Conservation (phyloP, 1,139 yeast genomes). For the Scheffersomyces parashehatae region DNA sequence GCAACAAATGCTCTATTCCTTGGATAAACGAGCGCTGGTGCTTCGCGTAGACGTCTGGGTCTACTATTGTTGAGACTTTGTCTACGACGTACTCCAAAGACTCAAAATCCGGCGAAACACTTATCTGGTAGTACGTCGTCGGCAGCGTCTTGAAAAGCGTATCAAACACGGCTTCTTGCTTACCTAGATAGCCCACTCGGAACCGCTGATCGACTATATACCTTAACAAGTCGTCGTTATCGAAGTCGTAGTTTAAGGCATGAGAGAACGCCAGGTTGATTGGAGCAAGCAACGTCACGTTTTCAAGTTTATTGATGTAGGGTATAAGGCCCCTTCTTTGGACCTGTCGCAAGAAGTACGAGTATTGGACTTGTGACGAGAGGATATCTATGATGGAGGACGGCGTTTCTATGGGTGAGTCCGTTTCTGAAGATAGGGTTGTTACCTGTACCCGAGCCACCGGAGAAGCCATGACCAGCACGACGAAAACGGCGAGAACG, state of each 20-base stretch:
- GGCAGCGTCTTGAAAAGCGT: constrained; percentile 24
- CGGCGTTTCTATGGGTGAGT: constrained; percentile 22
- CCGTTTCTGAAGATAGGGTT: constrained; percentile 3
- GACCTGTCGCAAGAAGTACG: constrained; percentile 62
- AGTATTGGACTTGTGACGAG: constrained; percentile 72
- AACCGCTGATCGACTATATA: constrained; percentile 39
- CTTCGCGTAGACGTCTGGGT: constrained; percentile 63
- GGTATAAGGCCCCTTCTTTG: constrained; percentile 75
- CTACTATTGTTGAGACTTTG: constrained; percentile 53
- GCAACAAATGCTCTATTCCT: constrained; percentile 59
- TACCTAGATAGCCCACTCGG: constrained; percentile 34
- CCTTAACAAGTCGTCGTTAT: constrained; percentile 26
- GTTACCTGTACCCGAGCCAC: too few species aligned
- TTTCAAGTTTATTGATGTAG: constrained; percentile 57
- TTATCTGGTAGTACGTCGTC: constrained; percentile 24
- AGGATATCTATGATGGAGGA: constrained; percentile 74
- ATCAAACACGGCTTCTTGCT: constrained; percentile 28
- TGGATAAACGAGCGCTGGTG: constrained; percentile 75
- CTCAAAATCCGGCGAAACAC: constrained; percentile 30
- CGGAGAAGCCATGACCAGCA: too few species aligned
- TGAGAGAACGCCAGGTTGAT: constrained; percentile 74
- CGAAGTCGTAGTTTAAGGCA: constrained; percentile 10
- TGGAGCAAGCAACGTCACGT: constrained; percentile 83
- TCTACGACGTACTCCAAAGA: constrained; percentile 46
- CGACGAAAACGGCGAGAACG: too few species aligned